These are phyloP conservation scores for Backusella sp. DNA, from an alignment of 192 early-diverging fungal species.

Conservation along the genomic window DNA sequence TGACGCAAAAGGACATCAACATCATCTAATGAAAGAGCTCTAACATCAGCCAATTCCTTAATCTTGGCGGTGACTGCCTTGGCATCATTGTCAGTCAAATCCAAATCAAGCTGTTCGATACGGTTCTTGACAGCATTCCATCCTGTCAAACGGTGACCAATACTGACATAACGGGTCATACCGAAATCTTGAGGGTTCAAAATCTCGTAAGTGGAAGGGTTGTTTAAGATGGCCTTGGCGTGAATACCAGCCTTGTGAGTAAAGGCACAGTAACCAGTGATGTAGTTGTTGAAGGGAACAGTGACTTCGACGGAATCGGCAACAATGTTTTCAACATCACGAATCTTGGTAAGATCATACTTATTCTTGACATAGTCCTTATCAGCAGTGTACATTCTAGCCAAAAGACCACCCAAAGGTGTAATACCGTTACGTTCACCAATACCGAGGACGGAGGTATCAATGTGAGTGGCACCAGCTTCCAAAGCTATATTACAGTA, in stretches of 20 bases:
- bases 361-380: slow-evolving; percentile 89
- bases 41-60: slow-evolving; percentile 93
- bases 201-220: slow-evolving; percentile 98
- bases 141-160: slow-evolving; percentile 95
- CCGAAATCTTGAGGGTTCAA: slow-evolving; percentile 98
- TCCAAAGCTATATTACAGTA: slow-evolving; percentile 68
- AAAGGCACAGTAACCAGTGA: slow-evolving; percentile 98
- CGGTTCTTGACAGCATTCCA: slow-evolving; percentile 99
- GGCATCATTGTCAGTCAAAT: slow-evolving; percentile 82
- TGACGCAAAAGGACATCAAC: slow-evolving; percentile 82
- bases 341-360: slow-evolving; percentile 91
- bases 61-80: slow-evolving; percentile 93
- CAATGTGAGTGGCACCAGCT: slow-evolving; percentile 97
- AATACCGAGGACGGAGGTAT: slow-evolving; percentile 97
- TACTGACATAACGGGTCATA: slow-evolving; percentile 96
- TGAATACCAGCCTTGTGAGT: slow-evolving; percentile 99
- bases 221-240: slow-evolving; percentile 99
- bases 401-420: slow-evolving; percentile 90
- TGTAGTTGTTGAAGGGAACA: slow-evolving; percentile 99
- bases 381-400: slow-evolving; percentile 94
- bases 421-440: slow-evolving; percentile 99
- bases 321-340: slow-evolving; percentile 95
- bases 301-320: slow-evolving; percentile 92
- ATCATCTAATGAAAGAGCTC: slow-evolving; percentile 89
- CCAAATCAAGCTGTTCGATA: slow-evolving; percentile 86